phyloP scores from a whole-genome alignment of 1,139 yeast genomes.

The Kodamaea suecica region DNA sequence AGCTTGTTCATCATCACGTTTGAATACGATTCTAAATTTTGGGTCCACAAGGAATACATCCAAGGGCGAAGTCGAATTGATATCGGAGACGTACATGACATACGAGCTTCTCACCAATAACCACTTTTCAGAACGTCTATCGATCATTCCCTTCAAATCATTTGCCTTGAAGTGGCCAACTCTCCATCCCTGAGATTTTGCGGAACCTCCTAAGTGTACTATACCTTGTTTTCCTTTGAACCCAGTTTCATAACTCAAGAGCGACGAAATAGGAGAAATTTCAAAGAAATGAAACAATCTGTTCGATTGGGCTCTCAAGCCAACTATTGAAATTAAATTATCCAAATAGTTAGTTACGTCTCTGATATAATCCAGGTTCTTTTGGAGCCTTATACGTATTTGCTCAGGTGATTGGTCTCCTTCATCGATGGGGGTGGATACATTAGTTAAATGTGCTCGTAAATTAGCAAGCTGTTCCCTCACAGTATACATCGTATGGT shows the following conservation, averaged over 20 bases:
- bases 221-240: slow-evolving; percentile 89
- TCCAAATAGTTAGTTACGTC: slow-evolving; percentile 63
- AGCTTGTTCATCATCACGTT: slow-evolving; percentile 40
- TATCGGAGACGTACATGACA: slow-evolving; percentile 79
- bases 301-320: slow-evolving; percentile 78
- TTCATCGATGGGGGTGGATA: slow-evolving; percentile 25
- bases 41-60: slow-evolving; percentile 88
- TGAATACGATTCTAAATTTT: slow-evolving; percentile 53
- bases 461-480: slow-evolving; percentile 28
- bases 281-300: slow-evolving; percentile 83
- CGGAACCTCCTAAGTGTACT: slow-evolving; percentile 73
- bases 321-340: slow-evolving; percentile 54
- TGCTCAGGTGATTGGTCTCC: slow-evolving; percentile 31
- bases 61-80: slow-evolving; percentile 79
- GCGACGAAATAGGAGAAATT: slow-evolving; percentile 80
- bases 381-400: slow-evolving; percentile 20
- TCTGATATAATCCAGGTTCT: slow-evolving; percentile 37
- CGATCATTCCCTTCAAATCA: slow-evolving; percentile 81
- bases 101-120: slow-evolving; percentile 81
- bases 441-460: slow-evolving; percentile 31
- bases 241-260: slow-evolving; percentile 78
- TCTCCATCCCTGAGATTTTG: slow-evolving; percentile 92
- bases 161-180: slow-evolving; percentile 83
- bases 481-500: slow-evolving; percentile 20
- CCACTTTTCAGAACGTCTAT: slow-evolving; percentile 92